Conservation (phyloP, 2,329 filamentous ascomycete genomes). For the Colletotrichum tofieldiae region DNA sequence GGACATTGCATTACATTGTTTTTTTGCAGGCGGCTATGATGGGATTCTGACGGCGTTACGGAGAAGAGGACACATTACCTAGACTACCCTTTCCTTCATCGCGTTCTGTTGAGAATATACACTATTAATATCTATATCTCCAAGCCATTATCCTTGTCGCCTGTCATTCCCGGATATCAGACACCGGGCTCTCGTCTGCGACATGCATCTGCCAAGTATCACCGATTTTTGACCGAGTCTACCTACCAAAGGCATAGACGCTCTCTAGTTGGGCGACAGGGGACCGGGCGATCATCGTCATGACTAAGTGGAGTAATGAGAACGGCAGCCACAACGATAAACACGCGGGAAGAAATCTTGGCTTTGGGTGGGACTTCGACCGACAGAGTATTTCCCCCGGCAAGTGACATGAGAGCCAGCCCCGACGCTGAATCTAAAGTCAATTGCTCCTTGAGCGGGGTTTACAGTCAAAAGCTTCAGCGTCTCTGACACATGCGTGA, state of each 20-base stretch:
- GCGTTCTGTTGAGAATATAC: constrained; percentile 19
- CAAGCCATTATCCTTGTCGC: neutral
- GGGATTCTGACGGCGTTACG: constrained; percentile 30
- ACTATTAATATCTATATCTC: constrained; percentile 14
- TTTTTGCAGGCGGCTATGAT: constrained; percentile 1
- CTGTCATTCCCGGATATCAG: neutral
- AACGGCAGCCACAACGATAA: neutral
- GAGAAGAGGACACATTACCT: constrained; percentile 25
- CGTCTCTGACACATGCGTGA: constrained; percentile 1
- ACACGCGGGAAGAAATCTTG: neutral
- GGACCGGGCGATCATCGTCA: constrained; percentile 1
- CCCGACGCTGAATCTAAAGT: neutral
- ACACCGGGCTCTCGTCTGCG: neutral
- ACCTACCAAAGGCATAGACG: neutral
- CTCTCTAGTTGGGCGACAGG: neutral
- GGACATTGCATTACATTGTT: constrained; percentile 18
- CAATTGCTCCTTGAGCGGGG: neutral
- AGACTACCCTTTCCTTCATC: constrained; percentile 24
- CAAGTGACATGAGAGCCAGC: neutral
- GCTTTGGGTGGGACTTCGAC: neutral
- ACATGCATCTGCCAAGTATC: neutral
- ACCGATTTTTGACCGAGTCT: neutral
- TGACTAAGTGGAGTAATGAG: constrained; percentile 1
- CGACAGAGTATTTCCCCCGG: neutral
- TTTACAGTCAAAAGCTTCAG: neutral